Percentiles rank a stretch among this genome's conserved stretches.
These are phyloP conservation scores for Aristolochia californica DNA, from an alignment of 164 flowering plant genomes.

Conservation along the genomic window DNA sequence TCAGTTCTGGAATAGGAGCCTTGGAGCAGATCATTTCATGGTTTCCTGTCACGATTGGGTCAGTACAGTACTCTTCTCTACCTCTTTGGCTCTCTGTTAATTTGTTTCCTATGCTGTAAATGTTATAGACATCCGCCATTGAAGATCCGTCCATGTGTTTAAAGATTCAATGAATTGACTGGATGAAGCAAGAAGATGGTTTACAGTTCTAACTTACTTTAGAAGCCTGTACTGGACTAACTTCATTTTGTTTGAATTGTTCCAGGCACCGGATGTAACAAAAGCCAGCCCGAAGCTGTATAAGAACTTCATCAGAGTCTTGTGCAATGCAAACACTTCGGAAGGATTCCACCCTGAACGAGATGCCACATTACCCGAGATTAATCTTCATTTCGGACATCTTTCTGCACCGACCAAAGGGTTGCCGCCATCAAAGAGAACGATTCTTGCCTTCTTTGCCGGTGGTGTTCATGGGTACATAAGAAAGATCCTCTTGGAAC, in stretches of 20 bases:
- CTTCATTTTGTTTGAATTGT: too few species aligned
- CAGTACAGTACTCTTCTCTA: conserved; percentile 33
- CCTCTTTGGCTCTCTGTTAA: conserved; percentile 42
- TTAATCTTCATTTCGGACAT: conserved; percentile 19
- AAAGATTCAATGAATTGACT: neutral
- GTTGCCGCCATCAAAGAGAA: conserved; percentile 26
- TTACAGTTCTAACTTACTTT: too few species aligned
- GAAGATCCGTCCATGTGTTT: neutral
- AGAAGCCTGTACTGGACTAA: too few species aligned
- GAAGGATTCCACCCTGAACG: conserved; percentile 69
- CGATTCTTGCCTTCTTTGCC: conserved; percentile 45
- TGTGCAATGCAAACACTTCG: conserved; percentile 81
- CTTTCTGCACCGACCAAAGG: conserved; percentile 17
- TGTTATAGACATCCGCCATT: too few species aligned
- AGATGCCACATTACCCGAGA: conserved; percentile 68
- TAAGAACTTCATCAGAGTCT: conserved; percentile 57
- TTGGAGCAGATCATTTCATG: conserved; percentile 10
- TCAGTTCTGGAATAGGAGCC: conserved; percentile 7
- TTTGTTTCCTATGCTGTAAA: too few species aligned
- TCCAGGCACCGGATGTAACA: conserved; percentile 56
- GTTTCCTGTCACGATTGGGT: conserved; percentile 11
- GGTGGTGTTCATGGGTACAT: conserved; percentile 19
- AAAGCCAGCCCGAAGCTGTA: conserved; percentile 33
- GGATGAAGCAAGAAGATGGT: too few species aligned
- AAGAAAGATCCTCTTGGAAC: conserved; percentile 11